Evolutionary conservation across 805 yeast species (phyloP), one percentile per base, ranked within the genome.

Genomic region (Metschnikowia borealis): DNA sequence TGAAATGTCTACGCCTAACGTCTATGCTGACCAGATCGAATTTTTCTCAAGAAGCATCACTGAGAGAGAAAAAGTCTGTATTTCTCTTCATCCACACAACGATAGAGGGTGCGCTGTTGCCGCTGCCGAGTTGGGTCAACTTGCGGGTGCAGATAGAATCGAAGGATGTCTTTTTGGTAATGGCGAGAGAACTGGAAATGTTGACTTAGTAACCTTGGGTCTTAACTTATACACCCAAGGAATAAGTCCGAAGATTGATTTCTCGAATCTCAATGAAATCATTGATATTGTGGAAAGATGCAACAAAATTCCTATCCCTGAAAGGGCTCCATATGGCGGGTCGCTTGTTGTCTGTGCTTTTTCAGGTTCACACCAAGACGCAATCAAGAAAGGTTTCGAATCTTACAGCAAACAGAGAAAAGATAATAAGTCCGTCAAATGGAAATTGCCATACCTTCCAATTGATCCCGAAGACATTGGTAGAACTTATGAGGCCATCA

Each of bases 81-180:
- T 87, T 46, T 86, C 94, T 13, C 77, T 87, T 49, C 95, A 87
- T 66, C 87, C 89, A 32, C 95, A 87, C 68, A 87, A 87, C 59
- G 94, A 87, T 69, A 78, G 95, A 62, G 95, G 95, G 20, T 86
- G 92, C 65, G 91, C 87, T 13, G 91, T 87, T n/a, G 94, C 92
- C 10, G 94, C 94, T 34, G 85, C 90, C 3, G 95, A 87, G 68
- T 77, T 87, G 50, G 95, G 87, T 42, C 84, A 82, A 62, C 62
- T 87, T 68, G 95, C 89, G 2, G 95, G 95, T 48, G 95, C 89
- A n/a, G 89, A 87, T 65, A 80, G 95, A 66, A 87, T 87, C 23
- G 95, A 87, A 68, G 95, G 95, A 20, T 87, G 92, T 70, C 69
- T 87, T 44, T 87, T 87, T 60, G 95, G 94, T 46, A 87, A 87